phyloP scores from a whole-genome alignment of 305 asterid species.

The Fraxinus xanthoxyloides region DNA sequence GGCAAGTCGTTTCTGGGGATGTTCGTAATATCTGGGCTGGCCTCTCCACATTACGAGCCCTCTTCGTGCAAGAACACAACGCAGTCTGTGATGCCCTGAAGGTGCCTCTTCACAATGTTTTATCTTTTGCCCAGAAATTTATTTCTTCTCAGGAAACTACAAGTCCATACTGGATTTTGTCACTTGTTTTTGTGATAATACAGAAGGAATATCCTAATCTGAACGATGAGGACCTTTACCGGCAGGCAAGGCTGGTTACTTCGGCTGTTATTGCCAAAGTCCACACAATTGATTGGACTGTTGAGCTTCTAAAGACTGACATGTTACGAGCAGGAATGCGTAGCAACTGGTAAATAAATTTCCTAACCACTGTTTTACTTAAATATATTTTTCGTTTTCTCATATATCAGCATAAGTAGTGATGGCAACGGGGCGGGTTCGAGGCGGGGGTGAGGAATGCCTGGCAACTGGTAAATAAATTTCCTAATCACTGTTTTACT shows the following conservation, averaged over 20 bases:
- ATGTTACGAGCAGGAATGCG: conserved; percentile 54
- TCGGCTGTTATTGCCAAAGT: conserved; percentile 63
- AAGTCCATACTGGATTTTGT: not conserved
- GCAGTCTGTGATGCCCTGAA: conserved; percentile 53
- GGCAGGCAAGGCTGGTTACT: conserved; percentile 55
- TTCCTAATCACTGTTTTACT: no score
- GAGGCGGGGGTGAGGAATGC: no score
- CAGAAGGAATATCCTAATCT: conserved; percentile 42
- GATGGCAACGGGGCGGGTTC: no score
- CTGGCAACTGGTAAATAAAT: no score
- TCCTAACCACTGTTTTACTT: no score
- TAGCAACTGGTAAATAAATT: conserved; percentile 40
- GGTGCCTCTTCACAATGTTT: conserved; percentile 15
- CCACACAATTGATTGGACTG: conserved; percentile 75
- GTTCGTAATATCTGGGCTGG: conserved; percentile 66
- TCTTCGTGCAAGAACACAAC: conserved; percentile 60
- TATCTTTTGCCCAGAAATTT: no score
- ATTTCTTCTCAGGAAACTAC: not conserved
- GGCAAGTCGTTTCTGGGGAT: conserved; percentile 46
- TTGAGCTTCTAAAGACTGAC: conserved; percentile 60
- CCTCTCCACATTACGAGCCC: conserved; percentile 45
- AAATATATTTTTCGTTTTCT: no score
- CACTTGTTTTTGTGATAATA: not conserved
- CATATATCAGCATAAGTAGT: no score
- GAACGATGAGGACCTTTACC: conserved; percentile 47